phyloP scores from a whole-genome alignment of 106 monocot species.

The Acorus gramineus region DNA sequence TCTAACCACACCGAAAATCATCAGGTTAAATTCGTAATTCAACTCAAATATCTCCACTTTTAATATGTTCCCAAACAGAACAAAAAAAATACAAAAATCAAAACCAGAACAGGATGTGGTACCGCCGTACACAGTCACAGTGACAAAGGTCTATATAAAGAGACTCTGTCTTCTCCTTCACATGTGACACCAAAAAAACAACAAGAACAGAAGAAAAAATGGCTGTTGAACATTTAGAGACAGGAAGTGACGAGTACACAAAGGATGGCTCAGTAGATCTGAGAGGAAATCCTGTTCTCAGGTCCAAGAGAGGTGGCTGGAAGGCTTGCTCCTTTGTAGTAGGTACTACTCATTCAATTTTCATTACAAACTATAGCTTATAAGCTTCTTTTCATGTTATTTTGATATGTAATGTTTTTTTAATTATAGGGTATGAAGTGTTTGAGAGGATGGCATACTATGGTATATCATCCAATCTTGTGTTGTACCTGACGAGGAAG shows the following conservation, averaged over 20 bases:
- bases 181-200: no score
- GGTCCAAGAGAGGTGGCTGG: constrained; percentile 68
- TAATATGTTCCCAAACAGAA: no score
- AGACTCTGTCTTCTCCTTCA: no score
- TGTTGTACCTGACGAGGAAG: constrained; percentile 62
- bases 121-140: no score
- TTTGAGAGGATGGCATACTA: constrained; percentile 93
- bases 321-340: constrained; percentile 79
- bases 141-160: no score
- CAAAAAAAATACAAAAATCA: no score
- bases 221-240: no score
- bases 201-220: no score
- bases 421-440: constrained; percentile 50
- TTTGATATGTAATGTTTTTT: background rate
- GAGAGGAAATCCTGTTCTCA: constrained; percentile 52
- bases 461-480: constrained; percentile 77
- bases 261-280: constrained; percentile 82
- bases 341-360: constrained; percentile 18
- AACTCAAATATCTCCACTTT: no score
- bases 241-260: constrained; percentile 20
- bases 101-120: no score
- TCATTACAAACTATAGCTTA: background rate
- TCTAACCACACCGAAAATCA: no score
- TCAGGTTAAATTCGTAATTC: no score
- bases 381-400: background rate